These are phyloP conservation scores for Moniliella sp. DNA, from an alignment of 1,284 basidiomycete genomes.

Conservation along the genomic window DNA sequence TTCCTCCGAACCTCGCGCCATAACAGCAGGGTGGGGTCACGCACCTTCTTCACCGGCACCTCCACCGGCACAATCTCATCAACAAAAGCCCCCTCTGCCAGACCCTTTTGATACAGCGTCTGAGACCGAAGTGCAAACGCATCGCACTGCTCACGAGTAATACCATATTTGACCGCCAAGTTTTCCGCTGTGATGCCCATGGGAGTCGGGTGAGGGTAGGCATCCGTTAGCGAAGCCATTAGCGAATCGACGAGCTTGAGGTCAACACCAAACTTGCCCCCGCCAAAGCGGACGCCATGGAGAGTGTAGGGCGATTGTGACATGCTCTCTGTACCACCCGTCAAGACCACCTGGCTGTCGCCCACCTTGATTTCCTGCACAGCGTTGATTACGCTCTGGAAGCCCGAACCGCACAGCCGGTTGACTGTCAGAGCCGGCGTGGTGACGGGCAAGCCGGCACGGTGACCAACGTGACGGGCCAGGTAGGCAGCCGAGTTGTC, in stretches of 20 bases:
- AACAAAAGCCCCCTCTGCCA: slow-evolving; percentile 36
- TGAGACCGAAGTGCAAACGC: slow-evolving; percentile 34
- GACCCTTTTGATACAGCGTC: slow-evolving; percentile 35
- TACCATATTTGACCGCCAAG: slow-evolving; percentile 60
- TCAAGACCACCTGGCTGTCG: slow-evolving; percentile 62
- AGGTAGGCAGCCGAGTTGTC: slow-evolving; percentile 59
- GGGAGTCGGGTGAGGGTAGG: slow-evolving; percentile 38
- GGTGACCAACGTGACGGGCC: slow-evolving; percentile 77
- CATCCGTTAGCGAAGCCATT: slow-evolving; percentile 39
- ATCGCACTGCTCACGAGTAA: slow-evolving; percentile 68
- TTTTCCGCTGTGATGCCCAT: slow-evolving; percentile 57
- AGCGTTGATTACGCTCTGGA: slow-evolving; percentile 83
- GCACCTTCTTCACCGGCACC: slow-evolving; percentile 27
- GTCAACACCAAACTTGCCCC: slow-evolving; percentile 38
- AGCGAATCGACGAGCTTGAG: slow-evolving; percentile 42
- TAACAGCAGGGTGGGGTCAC: neutral
- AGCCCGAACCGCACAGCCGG: slow-evolving; percentile 79
- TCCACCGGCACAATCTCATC: slow-evolving; percentile 34
- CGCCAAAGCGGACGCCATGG: slow-evolving; percentile 34
- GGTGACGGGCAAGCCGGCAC: slow-evolving; percentile 46
- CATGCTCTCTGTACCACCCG: slow-evolving; percentile 96
- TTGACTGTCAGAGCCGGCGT: slow-evolving; percentile 42
- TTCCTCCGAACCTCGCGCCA: neutral
- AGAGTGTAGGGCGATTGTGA: slow-evolving; percentile 53
- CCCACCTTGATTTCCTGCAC: slow-evolving; percentile 72